Evolutionary conservation across 2,329 filamentous ascomycete species (phyloP).

Genomic region (Septoria linicola): DNA sequence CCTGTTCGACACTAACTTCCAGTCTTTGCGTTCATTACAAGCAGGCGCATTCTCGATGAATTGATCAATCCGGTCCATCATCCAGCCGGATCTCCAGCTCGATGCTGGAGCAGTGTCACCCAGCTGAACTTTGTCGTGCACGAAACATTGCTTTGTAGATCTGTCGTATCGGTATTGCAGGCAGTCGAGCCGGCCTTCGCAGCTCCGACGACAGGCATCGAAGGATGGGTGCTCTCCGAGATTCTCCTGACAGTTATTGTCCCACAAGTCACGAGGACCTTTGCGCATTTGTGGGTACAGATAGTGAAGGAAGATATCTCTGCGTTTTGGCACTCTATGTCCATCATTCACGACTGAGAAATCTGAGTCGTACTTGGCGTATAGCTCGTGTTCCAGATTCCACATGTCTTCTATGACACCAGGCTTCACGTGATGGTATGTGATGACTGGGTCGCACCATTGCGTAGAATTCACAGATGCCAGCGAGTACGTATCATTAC

Average conservation of each 20-base stretch:
- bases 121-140: neutral
- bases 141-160: neutral
- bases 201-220: neutral
- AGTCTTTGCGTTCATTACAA: neutral
- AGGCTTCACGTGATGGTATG: neutral
- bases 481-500: neutral
- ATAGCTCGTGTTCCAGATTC: neutral
- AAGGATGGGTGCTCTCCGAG: neutral
- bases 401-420: neutral
- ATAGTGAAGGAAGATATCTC: neutral
- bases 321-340: neutral
- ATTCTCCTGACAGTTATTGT: neutral
- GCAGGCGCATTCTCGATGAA: neutral
- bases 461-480: neutral
- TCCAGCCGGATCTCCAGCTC: neutral
- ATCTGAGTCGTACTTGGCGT: neutral
- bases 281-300: neutral
- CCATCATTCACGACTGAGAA: neutral
- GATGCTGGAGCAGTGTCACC: neutral
- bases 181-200: neutral
- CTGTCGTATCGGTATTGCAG: neutral
- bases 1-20: neutral
- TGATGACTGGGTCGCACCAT: neutral
- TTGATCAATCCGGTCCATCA: neutral
- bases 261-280: neutral